A percentile compares a stretch with the other conserved stretches of the same genome.
These are phyloP conservation scores for Ophiostoma quercus DNA, from an alignment of 2,329 filamentous ascomycete genomes.

Conservation along the genomic window DNA sequence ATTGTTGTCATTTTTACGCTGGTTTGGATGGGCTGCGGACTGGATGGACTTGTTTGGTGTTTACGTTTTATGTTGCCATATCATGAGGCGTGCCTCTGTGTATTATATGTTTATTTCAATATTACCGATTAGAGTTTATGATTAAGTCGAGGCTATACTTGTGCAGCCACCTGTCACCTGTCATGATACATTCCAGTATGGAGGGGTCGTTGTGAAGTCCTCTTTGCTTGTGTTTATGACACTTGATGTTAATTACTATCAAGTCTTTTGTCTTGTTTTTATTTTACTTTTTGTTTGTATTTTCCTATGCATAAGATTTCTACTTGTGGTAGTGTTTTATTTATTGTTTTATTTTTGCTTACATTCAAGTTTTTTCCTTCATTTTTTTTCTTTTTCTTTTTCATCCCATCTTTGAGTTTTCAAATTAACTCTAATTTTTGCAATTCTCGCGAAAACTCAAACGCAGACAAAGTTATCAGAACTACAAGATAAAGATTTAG, in stretches of 20 bases:
- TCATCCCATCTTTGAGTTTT: not conserved
- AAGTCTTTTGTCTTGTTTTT: too few relatives aligned
- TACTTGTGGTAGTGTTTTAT: too few relatives aligned
- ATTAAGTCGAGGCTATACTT: not conserved
- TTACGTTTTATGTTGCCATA: not conserved
- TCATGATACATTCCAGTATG: not conserved
- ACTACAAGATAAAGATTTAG: not conserved
- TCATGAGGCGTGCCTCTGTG: constrained; percentile 2
- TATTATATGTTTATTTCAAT: not conserved
- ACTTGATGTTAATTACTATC: too few relatives aligned
- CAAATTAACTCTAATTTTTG: not conserved
- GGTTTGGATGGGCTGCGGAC: not conserved
- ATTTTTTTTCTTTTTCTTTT: not conserved
- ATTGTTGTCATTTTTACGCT: not conserved
- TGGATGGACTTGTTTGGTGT: not conserved
- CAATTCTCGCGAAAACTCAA: not conserved
- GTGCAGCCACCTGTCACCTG: not conserved
- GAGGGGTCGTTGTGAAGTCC: not conserved
- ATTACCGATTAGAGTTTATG: not conserved
- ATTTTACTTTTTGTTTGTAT: not conserved
- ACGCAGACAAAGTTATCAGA: not conserved
- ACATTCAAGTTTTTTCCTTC: too few relatives aligned
- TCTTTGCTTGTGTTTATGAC: too few relatives aligned
- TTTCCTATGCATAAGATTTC: too few relatives aligned
- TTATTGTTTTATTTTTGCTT: too few relatives aligned